phyloP scores from a whole-genome alignment of 345 rosid genomes.

The Populus tremula region DNA sequence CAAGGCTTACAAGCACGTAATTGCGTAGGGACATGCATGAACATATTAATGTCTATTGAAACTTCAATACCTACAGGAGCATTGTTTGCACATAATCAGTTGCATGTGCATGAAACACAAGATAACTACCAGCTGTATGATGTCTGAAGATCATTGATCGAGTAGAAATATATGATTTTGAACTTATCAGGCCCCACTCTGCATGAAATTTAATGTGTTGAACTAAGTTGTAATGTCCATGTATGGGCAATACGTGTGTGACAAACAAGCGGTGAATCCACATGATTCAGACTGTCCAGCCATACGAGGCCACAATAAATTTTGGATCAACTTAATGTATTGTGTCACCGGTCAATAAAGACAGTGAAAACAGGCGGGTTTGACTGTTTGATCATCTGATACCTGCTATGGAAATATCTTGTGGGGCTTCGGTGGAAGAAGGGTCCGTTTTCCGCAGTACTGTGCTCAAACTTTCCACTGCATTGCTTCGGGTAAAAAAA shows the following conservation, averaged over 20 bases:
- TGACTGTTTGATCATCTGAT: conserved; percentile 2
- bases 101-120: conserved; percentile 16
- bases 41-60: background rate
- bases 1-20: background rate
- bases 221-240: background rate
- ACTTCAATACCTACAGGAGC: conserved; percentile 1
- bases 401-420: background rate
- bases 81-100: conserved; percentile 11
- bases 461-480: background rate
- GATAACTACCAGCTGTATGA: background rate
- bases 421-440: background rate
- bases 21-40: background rate
- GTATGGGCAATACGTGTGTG: conserved; percentile 40
- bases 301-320: background rate
- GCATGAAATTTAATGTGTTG: conserved; percentile 12
- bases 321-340: background rate
- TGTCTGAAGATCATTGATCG: background rate
- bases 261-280: conserved; percentile 25
- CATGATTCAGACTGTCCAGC: conserved; percentile 27
- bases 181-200: conserved; percentile 22
- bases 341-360: background rate
- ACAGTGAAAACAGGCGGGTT: conserved; percentile 5
- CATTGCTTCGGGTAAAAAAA: background rate
- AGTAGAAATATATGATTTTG: background rate
- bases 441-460: background rate